Evolutionary conservation across 2,329 filamentous ascomycete species (phyloP), one percentile per base, ranked within the genome.

Genomic region (Cordyceps tenuipes): DNA sequence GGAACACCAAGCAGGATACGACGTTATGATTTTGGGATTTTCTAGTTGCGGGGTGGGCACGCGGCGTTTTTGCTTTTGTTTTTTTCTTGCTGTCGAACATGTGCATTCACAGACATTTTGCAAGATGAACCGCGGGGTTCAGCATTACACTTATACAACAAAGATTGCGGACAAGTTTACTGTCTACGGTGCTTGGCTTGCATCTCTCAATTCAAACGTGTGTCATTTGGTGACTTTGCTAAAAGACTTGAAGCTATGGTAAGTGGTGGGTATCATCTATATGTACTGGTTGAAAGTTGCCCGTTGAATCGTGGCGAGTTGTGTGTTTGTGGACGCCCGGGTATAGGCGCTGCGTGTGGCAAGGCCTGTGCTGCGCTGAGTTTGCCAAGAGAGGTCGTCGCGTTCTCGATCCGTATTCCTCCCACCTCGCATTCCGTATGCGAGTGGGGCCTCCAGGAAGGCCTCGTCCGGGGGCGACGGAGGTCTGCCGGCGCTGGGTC

Each of bases 41-140:
- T 36, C 39, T 13, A 39, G 43, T 23, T 23, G 1, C 36, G 34
- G 21, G 51, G 41, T 3, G 54, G 44, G 48, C 3, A 21, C 15
- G 23, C 15, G 19, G 54, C 43, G 54, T 48, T 57, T 57, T 48
- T 57, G 54, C 43, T 57, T 48, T 48, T 39, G n/a, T 26, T 57
- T 48, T 48, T 39, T 26, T 26, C 17, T 10, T 36, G 13, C 34
- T 36, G 13, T 26, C 36, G 29, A 57, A 36, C 43, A 23, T 7
- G 10, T 57, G 44, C 43, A 48, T 39, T 39, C 48, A 39, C n/a
- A 26, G 21, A 23, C 54, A 57, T 48, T 13, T 57, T 39, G n/a
- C 26, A 47, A 12, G 43, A 36, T 31, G 19, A 21, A n/a, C 29
- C 12, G n/a, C 26, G 6, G 6, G 23, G 26, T 39, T 17, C 36